Evolutionary conservation across 805 yeast genomes (phyloP).

Genomic region (Lipomyces yamadae): DNA sequence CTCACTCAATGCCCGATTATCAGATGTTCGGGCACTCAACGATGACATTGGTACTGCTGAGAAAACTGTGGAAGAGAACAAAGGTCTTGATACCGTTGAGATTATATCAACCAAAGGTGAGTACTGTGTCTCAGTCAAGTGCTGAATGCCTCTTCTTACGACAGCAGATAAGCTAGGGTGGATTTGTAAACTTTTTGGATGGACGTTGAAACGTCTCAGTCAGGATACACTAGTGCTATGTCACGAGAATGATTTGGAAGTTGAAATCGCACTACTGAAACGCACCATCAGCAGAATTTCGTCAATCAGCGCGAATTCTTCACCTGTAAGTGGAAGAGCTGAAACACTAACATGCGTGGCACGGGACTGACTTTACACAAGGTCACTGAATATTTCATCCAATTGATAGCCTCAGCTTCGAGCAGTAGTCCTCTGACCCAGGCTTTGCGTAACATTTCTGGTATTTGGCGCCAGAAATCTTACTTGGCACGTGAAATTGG

Average conservation of each 20-base stretch:
- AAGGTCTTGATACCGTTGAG: constrained; percentile 37
- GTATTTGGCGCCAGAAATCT: constrained; percentile 1
- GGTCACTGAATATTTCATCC: constrained; percentile 17
- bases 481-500: constrained; percentile 12
- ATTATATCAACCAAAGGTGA: constrained; percentile 24
- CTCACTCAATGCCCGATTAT: constrained; percentile 24
- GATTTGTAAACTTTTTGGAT: constrained; percentile 23
- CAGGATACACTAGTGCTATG: constrained; percentile 11
- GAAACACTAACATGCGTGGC: neutral
- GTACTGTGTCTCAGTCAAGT: neutral
- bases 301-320: neutral
- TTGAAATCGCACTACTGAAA: constrained; percentile 7
- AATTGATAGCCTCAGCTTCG: neutral
- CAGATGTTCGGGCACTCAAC: constrained; percentile 28
- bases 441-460: constrained; percentile 8
- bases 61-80: constrained; percentile 30
- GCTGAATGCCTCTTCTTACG: neutral
- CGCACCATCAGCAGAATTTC: neutral
- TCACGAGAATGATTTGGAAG: constrained; percentile 9
- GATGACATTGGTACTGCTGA: constrained; percentile 37
- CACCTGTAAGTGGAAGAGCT: constrained; percentile 14
- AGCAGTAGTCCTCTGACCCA: neutral
- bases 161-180: constrained; percentile 11
- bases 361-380: neutral
- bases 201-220: constrained; percentile 11